phyloP scores from a whole-genome alignment of 2,329 filamentous ascomycete species.

The Magnaporthiopsis poae region DNA sequence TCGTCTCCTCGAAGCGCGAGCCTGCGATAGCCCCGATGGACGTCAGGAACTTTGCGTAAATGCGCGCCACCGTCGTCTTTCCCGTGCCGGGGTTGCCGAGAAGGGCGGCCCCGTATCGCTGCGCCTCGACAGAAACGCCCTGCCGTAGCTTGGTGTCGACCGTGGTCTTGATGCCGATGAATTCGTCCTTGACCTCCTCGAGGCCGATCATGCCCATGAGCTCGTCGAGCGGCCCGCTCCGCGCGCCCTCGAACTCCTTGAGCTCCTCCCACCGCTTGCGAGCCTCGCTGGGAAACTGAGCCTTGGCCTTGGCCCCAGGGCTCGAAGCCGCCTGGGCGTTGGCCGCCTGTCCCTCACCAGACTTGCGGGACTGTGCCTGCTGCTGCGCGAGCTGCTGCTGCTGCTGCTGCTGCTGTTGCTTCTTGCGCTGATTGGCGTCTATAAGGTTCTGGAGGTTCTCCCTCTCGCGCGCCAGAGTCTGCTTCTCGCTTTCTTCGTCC shows the following conservation, averaged over 20 bases:
- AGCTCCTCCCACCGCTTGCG: slow-evolving; percentile 51
- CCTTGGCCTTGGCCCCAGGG: background rate
- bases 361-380: slow-evolving; percentile 3
- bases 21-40: slow-evolving; percentile 55
- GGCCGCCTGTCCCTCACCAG: background rate
- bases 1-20: slow-evolving; percentile 51
- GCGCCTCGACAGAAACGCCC: slow-evolving; percentile 39
- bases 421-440: slow-evolving; percentile 18
- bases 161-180: slow-evolving; percentile 52
- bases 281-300: slow-evolving; percentile 19
- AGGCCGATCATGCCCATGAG: slow-evolving; percentile 65
- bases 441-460: slow-evolving; percentile 35
- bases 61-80: slow-evolving; percentile 66
- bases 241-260: slow-evolving; percentile 42
- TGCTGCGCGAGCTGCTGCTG: slow-evolving; percentile 13
- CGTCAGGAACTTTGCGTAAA: slow-evolving; percentile 57
- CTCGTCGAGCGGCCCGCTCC: slow-evolving; percentile 46
- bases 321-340: background rate
- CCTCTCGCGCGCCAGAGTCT: slow-evolving; percentile 34
- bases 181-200: slow-evolving; percentile 55
- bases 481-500: slow-evolving; percentile 35
- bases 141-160: slow-evolving; percentile 54
- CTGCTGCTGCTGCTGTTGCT: slow-evolving; percentile 14
- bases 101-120: slow-evolving; percentile 53
- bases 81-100: slow-evolving; percentile 64